phyloP scores from a whole-genome alignment of 148 eudicot species.

The Persicaria tinctoria region DNA sequence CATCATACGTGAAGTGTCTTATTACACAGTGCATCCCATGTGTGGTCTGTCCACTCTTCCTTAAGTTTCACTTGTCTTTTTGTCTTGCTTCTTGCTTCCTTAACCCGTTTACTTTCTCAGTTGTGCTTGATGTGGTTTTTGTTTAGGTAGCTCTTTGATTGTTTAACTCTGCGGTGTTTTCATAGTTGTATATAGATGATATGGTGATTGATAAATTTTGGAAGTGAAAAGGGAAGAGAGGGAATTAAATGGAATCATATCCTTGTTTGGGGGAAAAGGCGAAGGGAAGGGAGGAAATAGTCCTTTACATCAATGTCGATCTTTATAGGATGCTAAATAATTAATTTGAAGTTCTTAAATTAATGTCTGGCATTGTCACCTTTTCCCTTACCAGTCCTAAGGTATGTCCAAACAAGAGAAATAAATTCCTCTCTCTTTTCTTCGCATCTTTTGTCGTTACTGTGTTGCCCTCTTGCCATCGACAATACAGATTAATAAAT shows the following conservation, averaged over 20 bases:
- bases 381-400: background rate
- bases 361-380: background rate
- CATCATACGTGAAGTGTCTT: constrained; percentile 65
- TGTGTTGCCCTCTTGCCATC: background rate
- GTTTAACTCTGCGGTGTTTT: background rate
- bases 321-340: background rate
- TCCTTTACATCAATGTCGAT: background rate
- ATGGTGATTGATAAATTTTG: background rate
- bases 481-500: background rate
- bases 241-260: background rate
- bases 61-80: background rate
- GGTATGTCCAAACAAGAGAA: background rate
- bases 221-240: background rate
- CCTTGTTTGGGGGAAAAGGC: background rate
- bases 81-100: background rate
- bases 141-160: background rate
- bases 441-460: background rate
- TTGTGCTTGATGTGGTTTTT: background rate
- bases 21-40: constrained; percentile 68
- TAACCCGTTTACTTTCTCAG: background rate
- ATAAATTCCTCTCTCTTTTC: background rate
- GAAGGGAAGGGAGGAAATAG: background rate
- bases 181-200: background rate
- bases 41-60: constrained; percentile 37
- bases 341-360: background rate